Evolutionary conservation across 1,284 basidiomycete genomes (phyloP), one percentile per base, ranked within the genome.

Genomic region (Rhizopogon parksii): DNA sequence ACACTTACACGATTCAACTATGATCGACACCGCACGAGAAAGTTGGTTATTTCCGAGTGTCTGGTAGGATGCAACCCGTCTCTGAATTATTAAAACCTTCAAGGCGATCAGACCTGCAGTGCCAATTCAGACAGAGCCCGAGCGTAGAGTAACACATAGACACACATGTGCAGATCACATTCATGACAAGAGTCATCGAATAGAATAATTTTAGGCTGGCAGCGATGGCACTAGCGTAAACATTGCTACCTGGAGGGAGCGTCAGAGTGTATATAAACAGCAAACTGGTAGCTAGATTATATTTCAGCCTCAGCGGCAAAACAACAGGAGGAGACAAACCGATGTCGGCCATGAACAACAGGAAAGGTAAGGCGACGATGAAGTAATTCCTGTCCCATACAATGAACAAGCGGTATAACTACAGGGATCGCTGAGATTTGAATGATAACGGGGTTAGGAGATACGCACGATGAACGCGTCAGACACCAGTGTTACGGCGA

Each of bases 361-460:
- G 30, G 39, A 53, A 54, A 12, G 57, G 57, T n/a, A 58, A 24
- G 4, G 27, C 1, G 9, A 30, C 2, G 5, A 58, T 21, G 17
- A 49, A 17, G 30, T 49, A 49, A 6, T 17, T 60, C n/a, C 45
- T 46, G 14, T 53, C 50, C 61, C 62, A 63, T 38, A 64, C 52
- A 45, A 60, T 50, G 40, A 56, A 63, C 2, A 49, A 39, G 9
- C 62, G 62, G 40, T 64, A 64, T n/a, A 64, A 39, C 61, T 64
- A n/a, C n/a, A 15, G 19, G 5, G 15, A 48, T 30, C 11, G n/a
- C 17, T 15, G 24, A 34, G n/a, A 19, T 21, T 17, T 17, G 9
- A 9, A 27, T 24, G 17, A 25, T 6, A 7, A 8, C 4, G n/a
- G 5, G 15, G 3, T n/a, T n/a, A 6, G 7, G 25, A 32, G 11